These are phyloP conservation scores for Cordyceps javanica DNA, from an alignment of 2,329 filamentous ascomycete genomes.

Conservation along the genomic window DNA sequence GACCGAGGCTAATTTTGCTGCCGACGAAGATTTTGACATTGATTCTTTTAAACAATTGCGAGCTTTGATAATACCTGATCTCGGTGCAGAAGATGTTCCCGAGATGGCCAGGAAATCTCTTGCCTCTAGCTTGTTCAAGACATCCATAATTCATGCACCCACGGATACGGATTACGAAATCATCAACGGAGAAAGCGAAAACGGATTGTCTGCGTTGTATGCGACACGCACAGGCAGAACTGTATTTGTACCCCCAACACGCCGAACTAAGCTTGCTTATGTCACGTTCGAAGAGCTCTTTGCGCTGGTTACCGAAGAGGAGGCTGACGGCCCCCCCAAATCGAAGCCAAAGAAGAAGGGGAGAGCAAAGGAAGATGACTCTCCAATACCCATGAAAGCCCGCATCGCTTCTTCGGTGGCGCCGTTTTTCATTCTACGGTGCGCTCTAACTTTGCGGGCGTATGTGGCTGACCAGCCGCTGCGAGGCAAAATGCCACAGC, in stretches of 20 bases:
- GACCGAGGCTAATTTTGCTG: conserved; percentile 42
- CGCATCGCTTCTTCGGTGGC: conserved; percentile 69
- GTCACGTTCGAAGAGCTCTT: conserved; percentile 76
- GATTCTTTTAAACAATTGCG: conserved; percentile 63
- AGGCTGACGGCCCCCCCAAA: conserved; percentile 24
- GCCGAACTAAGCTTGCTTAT: conserved; percentile 68
- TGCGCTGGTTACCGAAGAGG: conserved; percentile 52
- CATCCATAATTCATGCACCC: conserved; percentile 71
- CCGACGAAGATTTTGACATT: conserved; percentile 80
- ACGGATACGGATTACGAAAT: conserved; percentile 47
- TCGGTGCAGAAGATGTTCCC: conserved; percentile 61
- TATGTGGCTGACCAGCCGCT: conserved; percentile 91
- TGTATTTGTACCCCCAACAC: conserved; percentile 56
- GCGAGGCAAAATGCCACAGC: conserved; percentile 82
- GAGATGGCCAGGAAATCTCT: conserved; percentile 64
- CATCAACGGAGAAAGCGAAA: conserved; percentile 40
- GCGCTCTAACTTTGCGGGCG: conserved; percentile 70
- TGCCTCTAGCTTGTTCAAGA: conserved; percentile 69
- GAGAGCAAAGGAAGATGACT: neutral
- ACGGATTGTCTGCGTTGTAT: conserved; percentile 55
- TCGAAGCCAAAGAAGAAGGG: conserved; percentile 18
- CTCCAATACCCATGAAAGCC: conserved; percentile 32
- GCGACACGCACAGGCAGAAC: conserved; percentile 65
- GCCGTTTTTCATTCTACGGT: conserved; percentile 75
- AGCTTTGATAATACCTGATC: conserved; percentile 64